Evolutionary conservation across 257 asterid genomes (phyloP), one percentile per base, ranked within the genome.

Genomic region (Ehretia macrophylla): DNA sequence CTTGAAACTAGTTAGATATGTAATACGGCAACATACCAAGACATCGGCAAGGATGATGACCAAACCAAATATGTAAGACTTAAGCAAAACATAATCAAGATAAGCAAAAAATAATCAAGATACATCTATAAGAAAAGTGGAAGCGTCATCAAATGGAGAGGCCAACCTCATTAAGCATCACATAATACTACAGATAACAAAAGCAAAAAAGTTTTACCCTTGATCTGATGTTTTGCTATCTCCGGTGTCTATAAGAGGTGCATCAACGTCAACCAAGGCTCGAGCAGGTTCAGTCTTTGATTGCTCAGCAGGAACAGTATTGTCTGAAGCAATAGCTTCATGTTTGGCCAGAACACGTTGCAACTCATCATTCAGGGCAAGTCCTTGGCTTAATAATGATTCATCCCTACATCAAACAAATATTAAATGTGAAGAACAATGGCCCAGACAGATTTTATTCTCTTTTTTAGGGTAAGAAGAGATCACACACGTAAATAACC

Each of bases 311-410:
- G 60, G 82, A 76, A 66, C 59, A 56, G 86, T 22, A 60, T 69
- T 72, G 70, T 95, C 96, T 1, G 99, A 83, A 47, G 96, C 69
- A 70, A 86, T 68, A 60, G 96, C 73, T 70, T 93, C 99, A 58
- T 93, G 96, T 75, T 83, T 93, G 67, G 96, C 95, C 54, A 93
- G 72, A 62, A 85, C 88, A 49, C 95, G 96, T 64, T 93, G 99
- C 80, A 93, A 76, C 74, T 86, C 97, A 71, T 93, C 97, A 69
- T 89, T 93, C 68, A 89, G 78, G 16, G 97, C 79, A 71, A 93
- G 80, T 65, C 96, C 99, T 80, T 93, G 95, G 77, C 94, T 79
- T 68, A 93, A 78, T 48, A 93, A 73, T 17, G 96, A 86, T 64
- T 93, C 99, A 74, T 93, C 99, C 72, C 99, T 89, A 75, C 68